A percentile compares a stretch with the other conserved stretches of the same genome.
Evolutionary conservation across 768 basidiomycete genomes (phyloP).

Genomic region (Cubamyces sp.): DNA sequence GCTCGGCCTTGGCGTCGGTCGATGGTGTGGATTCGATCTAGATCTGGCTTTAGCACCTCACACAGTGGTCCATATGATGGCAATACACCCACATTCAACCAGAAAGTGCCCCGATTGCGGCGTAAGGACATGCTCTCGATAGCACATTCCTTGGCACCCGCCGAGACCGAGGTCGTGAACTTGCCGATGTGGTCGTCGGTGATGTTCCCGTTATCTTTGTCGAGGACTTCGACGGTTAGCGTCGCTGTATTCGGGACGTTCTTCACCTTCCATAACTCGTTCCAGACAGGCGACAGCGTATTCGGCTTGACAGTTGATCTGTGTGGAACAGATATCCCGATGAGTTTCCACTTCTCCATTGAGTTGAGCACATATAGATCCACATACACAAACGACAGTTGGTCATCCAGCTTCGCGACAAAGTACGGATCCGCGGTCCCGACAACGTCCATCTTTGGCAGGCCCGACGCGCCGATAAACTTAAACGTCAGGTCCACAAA

Average conservation of each 20-base stretch:
- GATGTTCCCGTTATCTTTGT: slow-evolving; percentile 64
- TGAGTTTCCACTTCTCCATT: neutral
- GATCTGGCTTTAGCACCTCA: neutral
- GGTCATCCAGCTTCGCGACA: slow-evolving; percentile 64
- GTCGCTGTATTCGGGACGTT: slow-evolving; percentile 70
- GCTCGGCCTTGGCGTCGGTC: slow-evolving; percentile 39
- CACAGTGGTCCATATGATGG: neutral
- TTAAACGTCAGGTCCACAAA: slow-evolving; percentile 64
- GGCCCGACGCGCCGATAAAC: slow-evolving; percentile 72
- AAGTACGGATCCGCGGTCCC: slow-evolving; percentile 73
- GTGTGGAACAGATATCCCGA: slow-evolving; percentile 1
- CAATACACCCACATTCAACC: slow-evolving; percentile 58
- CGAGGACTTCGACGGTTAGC: slow-evolving; percentile 62
- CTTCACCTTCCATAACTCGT: slow-evolving; percentile 73
- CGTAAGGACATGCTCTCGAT: slow-evolving; percentile 58
- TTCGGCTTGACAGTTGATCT: slow-evolving; percentile 69
- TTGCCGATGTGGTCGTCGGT: slow-evolving; percentile 69
- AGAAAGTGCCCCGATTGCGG: slow-evolving; percentile 62
- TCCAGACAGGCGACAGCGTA: slow-evolving; percentile 70
- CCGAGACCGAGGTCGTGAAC: slow-evolving; percentile 53
- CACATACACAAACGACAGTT: slow-evolving; percentile 61
- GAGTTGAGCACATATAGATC: neutral
- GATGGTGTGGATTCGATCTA: slow-evolving; percentile 63
- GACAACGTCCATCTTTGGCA: slow-evolving; percentile 74
- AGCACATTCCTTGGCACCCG: slow-evolving; percentile 67